These are phyloP conservation scores for Termitomyces titanicus DNA, from an alignment of 768 basidiomycete species.

Conservation along the genomic window DNA sequence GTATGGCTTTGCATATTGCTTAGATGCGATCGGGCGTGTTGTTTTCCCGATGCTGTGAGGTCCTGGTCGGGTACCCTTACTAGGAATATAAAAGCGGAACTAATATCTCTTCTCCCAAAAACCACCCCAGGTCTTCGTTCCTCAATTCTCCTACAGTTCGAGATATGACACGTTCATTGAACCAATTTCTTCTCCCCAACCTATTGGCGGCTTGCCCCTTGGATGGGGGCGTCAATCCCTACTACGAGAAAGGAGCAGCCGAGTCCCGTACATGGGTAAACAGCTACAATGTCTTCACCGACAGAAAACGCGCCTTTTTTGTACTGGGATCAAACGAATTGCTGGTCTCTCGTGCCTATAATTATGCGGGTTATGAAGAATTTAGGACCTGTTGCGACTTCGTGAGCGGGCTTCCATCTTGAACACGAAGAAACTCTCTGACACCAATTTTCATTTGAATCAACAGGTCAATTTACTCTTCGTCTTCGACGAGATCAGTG, in stretches of 20 bases:
- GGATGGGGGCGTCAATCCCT: constrained; percentile 48
- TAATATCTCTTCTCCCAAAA: neutral
- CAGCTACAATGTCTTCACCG: constrained; percentile 53
- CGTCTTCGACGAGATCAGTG: constrained; percentile 66
- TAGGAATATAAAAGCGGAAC: constrained; percentile 5
- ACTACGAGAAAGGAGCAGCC: constrained; percentile 51
- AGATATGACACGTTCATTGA: constrained; percentile 18
- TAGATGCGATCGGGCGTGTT: constrained; percentile 30
- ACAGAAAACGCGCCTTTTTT: constrained; percentile 62
- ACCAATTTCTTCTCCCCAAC: constrained; percentile 53
- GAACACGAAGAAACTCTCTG: neutral
- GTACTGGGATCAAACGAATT: constrained; percentile 58
- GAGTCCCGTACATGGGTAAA: constrained; percentile 63
- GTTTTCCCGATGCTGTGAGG: constrained; percentile 20
- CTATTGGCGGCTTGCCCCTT: constrained; percentile 46
- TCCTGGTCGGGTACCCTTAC: constrained; percentile 7
- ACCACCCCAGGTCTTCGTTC: constrained; percentile 1
- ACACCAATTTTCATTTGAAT: neutral
- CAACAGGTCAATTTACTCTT: constrained; percentile 64
- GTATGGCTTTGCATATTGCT: constrained; percentile 15
- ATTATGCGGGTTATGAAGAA: constrained; percentile 52
- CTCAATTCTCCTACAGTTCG: constrained; percentile 9
- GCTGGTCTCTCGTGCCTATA: constrained; percentile 58
- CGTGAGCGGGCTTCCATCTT: constrained; percentile 29
- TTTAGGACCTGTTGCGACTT: constrained; percentile 63